A percentile compares a stretch with the other conserved stretches of the same genome.
These are phyloP conservation scores for Cantharellus cinnabarinus DNA, from an alignment of 768 basidiomycete species.

Conservation along the genomic window DNA sequence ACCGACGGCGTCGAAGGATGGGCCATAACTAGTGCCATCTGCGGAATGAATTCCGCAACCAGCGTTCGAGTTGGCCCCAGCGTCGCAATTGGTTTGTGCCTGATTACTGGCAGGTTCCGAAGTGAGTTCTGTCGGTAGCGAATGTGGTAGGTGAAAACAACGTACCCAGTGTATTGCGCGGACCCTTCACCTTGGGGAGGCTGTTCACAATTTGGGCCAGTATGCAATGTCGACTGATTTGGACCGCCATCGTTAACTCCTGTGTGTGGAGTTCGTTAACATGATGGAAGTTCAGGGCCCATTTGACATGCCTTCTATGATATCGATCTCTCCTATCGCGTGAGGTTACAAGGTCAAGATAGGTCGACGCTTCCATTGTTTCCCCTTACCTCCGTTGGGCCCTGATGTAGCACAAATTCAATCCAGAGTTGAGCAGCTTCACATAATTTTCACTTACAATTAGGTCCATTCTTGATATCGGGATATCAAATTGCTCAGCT, in stretches of 20 bases:
- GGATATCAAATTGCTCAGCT: background rate
- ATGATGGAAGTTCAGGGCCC: background rate
- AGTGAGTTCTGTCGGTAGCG: background rate
- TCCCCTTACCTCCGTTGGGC: background rate
- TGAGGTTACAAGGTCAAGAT: background rate
- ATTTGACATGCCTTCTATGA: slow-evolving; percentile 7
- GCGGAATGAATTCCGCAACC: slow-evolving; percentile 15
- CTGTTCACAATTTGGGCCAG: slow-evolving; percentile 6
- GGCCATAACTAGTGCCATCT: background rate
- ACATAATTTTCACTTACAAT: background rate
- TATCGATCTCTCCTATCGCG: slow-evolving; percentile 9
- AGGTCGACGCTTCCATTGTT: background rate
- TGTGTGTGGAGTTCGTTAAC: background rate
- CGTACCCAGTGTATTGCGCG: slow-evolving; percentile 7
- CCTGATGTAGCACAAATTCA: background rate
- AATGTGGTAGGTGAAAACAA: background rate
- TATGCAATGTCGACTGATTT: slow-evolving; percentile 8
- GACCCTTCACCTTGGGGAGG: background rate
- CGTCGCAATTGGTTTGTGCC: slow-evolving; percentile 5
- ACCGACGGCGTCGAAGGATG: slow-evolving; percentile 10
- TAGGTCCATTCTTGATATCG: background rate
- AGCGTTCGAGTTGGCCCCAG: slow-evolving; percentile 12
- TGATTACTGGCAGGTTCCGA: background rate
- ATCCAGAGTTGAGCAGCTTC: too few species aligned
- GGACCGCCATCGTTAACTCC: slow-evolving; percentile 9